Evolutionary conservation across 139 green algal species (phyloP), one percentile per base, ranked within the genome.

Genomic region (Chlamydomonas incerta): DNA sequence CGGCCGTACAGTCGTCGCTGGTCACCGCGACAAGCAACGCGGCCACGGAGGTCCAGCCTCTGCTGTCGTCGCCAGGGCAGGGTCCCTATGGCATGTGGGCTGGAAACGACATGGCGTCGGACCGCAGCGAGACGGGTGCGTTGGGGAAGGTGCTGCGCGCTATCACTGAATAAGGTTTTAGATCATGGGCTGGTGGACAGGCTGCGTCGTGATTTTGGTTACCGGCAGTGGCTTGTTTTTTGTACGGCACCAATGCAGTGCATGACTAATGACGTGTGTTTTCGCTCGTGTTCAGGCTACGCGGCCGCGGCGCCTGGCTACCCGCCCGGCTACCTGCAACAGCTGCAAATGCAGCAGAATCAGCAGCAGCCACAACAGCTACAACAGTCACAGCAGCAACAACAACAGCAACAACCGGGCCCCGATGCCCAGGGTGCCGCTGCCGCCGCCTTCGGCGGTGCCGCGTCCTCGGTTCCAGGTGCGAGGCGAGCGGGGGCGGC

Each of bases 1-100:
- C 35, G 46, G 79, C 79, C 6, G 79, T 75, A 3, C 79, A 85
- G 21, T 75, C 79, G 20, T 68, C 65, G 33, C 29, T 85, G 0
- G 79, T 57, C 46, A 75, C 14, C 33, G 66, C 79, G 0, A 37
- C 79, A 10, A 85, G 79, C 66, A 85, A 55, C 10, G 66, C 79
- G 4, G 47, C 65, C 47, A 55, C 31, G 21, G 79, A 85, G 33
- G 55, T 74, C 47, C 77, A 84, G 35, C n/a, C 65, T 46, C 17
- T 85, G 28, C 52, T 72, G 28, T n/a, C 60, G 3, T 72, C 75
- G 2, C 60, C 75, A 0, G 75, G 60, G 3, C 75, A 72, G 35
- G 60, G 41, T 11, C 75, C 33, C 3, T 50, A 50, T 3, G 50
- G 23, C 13, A 3, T 82, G 37, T 73, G 75, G 60, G 60, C 11